Percentiles rank a stretch among this genome's conserved stretches.
Conservation (phyloP, 2,329 filamentous ascomycete genomes). For the Fusarium veterinarium region DNA sequence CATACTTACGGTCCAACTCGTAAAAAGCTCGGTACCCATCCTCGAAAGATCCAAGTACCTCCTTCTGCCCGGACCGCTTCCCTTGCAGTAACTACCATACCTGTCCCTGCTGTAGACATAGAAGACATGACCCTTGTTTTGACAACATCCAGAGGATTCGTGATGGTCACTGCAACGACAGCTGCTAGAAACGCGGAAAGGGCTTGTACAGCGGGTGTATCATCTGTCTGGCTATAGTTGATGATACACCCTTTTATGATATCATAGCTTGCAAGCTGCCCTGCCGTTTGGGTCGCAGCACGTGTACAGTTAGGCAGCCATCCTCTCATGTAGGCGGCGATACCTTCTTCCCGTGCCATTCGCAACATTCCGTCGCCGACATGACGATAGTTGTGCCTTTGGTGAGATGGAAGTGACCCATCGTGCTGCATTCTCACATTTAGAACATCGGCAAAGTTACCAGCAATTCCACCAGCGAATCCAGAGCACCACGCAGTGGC, state of each 20-base stretch:
- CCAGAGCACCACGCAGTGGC: not conserved
- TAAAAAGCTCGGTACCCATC: not conserved
- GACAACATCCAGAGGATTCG: not conserved
- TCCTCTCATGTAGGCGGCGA: not conserved
- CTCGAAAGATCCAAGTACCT: not conserved
- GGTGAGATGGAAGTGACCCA: rapidly evolving
- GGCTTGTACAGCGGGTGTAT: not conserved
- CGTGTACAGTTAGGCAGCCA: not conserved
- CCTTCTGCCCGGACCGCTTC: not conserved
- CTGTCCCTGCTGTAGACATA: not conserved
- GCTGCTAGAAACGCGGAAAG: not conserved
- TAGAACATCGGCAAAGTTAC: not conserved
- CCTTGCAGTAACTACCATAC: not conserved
- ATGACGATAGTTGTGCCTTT: not conserved
- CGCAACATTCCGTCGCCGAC: not conserved
- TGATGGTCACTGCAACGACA: not conserved
- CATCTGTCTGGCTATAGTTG: not conserved
- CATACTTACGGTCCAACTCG: not conserved
- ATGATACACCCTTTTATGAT: not conserved
- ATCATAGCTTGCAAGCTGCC: not conserved
- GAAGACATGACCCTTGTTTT: slow-evolving; percentile 1
- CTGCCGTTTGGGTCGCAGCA: not conserved
- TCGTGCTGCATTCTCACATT: slow-evolving; percentile 1
- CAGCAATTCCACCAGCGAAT: not conserved
- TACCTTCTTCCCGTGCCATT: not conserved